These are phyloP conservation scores for Lathyrus aphaca DNA, from an alignment of 306 rosid species.

Conservation along the genomic window DNA sequence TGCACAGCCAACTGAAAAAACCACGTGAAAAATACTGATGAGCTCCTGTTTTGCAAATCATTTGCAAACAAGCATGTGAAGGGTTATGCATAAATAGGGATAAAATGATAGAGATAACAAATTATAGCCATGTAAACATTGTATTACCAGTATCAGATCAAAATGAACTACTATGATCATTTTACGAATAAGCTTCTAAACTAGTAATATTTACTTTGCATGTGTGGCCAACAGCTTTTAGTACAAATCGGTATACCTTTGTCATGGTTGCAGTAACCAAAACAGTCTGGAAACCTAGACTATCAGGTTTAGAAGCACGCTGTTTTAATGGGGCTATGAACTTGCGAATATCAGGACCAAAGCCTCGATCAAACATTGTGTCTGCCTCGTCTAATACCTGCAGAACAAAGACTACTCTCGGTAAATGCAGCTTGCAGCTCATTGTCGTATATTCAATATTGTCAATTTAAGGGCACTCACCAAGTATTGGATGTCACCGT, in stretches of 20 bases:
- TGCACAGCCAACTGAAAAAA: too few relatives aligned
- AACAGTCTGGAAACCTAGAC: constrained; percentile 81
- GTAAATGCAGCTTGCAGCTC: constrained; percentile 19
- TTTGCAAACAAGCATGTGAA: constrained; percentile 16
- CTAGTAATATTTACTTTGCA: constrained; percentile 16
- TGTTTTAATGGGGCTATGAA: constrained; percentile 73
- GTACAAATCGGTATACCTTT: constrained; percentile 53
- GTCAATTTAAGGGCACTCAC: constrained; percentile 46
- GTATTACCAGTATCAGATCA: neutral
- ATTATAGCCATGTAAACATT: neutral
- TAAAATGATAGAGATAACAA: neutral
- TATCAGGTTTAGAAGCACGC: constrained; percentile 70
- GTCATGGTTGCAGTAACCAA: constrained; percentile 97
- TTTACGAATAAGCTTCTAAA: constrained; percentile 7
- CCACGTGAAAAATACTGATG: too few relatives aligned
- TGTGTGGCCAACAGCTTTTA: constrained; percentile 22
- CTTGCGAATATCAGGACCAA: constrained; percentile 96
- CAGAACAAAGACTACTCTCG: constrained; percentile 36
- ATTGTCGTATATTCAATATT: constrained; percentile 18
- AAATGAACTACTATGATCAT: constrained; percentile 26
- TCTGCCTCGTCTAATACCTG: constrained; percentile 98
- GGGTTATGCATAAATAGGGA: neutral
- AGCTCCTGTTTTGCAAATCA: neutral
- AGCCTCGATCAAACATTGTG: constrained; percentile 97
- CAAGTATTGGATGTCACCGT: constrained; percentile 90